A percentile compares a stretch with the other conserved stretches of the same genome.
These are phyloP conservation scores for Antrodiella citrinella DNA, from an alignment of 768 basidiomycete species.

Conservation along the genomic window DNA sequence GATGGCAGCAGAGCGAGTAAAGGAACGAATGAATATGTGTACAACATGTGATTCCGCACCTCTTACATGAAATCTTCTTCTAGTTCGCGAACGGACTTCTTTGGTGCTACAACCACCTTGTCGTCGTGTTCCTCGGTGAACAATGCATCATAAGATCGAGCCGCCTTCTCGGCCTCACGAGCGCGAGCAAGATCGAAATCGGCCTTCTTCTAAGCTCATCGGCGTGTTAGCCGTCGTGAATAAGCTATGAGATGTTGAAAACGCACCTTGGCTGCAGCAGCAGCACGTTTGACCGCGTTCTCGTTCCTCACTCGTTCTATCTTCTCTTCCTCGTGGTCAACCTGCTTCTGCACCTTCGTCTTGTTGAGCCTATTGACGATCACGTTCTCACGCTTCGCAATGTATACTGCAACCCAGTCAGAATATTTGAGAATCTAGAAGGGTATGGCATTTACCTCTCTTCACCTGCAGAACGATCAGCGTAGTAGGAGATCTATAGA, in stretches of 20 bases:
- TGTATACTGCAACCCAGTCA: slow-evolving; percentile 45
- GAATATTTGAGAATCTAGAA: background rate
- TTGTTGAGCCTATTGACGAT: slow-evolving; percentile 93
- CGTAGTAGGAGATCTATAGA: background rate
- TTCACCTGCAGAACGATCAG: slow-evolving; percentile 49
- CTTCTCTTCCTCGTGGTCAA: slow-evolving; percentile 88
- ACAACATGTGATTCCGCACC: background rate
- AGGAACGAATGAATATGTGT: background rate
- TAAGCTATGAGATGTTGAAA: background rate
- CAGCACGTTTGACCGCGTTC: slow-evolving; percentile 50
- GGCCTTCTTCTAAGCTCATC: slow-evolving; percentile 54
- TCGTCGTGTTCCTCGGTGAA: slow-evolving; percentile 58
- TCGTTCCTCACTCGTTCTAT: slow-evolving; percentile 78
- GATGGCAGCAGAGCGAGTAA: background rate
- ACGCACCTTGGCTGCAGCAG: slow-evolving; percentile 60
- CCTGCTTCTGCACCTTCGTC: slow-evolving; percentile 76
- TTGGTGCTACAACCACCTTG: slow-evolving; percentile 28
- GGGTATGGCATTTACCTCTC: slow-evolving; percentile 40
- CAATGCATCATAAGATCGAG: slow-evolving; percentile 78
- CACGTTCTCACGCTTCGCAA: slow-evolving; percentile 73
- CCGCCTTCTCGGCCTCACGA: slow-evolving; percentile 82
- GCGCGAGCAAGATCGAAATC: slow-evolving; percentile 66
- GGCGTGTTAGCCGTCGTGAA: background rate
- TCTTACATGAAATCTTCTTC: slow-evolving; percentile 84
- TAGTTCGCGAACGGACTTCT: slow-evolving; percentile 62